Evolutionary conservation across 2,329 filamentous ascomycete species (phyloP).

Genomic region (Alternaria incomplexa): DNA sequence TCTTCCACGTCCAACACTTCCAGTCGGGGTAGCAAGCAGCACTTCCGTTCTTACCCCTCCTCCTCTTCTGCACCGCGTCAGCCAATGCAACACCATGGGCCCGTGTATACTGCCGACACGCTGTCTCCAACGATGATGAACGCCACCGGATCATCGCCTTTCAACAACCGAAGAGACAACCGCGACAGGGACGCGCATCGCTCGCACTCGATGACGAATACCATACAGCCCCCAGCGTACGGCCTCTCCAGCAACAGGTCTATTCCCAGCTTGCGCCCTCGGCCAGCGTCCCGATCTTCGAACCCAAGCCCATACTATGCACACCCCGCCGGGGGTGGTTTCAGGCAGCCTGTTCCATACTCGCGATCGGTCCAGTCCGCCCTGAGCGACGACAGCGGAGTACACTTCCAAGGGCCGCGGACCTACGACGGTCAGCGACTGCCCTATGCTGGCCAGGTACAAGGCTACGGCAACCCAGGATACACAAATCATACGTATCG

Average conservation of each 20-base stretch:
- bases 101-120: constrained; percentile 48
- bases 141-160: constrained; percentile 37
- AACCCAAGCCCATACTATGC: constrained; percentile 54
- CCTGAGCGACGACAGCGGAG: constrained; percentile 48
- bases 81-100: constrained; percentile 50
- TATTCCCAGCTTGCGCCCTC: constrained; percentile 53
- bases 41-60: constrained; percentile 45
- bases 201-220: constrained; percentile 50
- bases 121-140: constrained; percentile 44
- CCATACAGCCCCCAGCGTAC: constrained; percentile 36
- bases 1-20: constrained; percentile 53
- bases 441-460: constrained; percentile 2
- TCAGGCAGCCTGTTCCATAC: constrained; percentile 50
- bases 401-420: constrained; percentile 24
- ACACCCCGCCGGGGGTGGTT: constrained; percentile 6
- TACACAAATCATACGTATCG: not conserved
- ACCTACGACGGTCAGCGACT: constrained; percentile 18
- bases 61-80: constrained; percentile 48
- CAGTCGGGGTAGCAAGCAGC: constrained; percentile 44
- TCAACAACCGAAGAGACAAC: constrained; percentile 27
- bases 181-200: constrained; percentile 46
- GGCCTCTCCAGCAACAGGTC: constrained; percentile 53
- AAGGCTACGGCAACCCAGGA: not conserved
- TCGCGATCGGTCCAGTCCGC: constrained; percentile 54
- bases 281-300: constrained; percentile 41